These are phyloP conservation scores for Hypomyces perniciosus DNA, from an alignment of 2,329 filamentous ascomycete genomes.

Conservation along the genomic window DNA sequence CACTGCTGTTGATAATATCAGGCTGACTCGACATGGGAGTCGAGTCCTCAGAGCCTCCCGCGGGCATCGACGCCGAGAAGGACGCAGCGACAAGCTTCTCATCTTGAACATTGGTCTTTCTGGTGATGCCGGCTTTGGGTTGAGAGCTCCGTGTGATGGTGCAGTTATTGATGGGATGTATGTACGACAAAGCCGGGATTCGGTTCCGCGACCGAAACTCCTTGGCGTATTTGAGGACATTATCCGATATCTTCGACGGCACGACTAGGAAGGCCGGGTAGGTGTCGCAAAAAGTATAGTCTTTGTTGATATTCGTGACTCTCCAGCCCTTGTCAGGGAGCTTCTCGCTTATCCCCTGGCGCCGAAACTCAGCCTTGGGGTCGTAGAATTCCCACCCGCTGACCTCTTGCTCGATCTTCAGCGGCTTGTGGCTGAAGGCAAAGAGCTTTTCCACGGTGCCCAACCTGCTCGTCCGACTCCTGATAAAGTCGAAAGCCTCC, in stretches of 20 bases:
- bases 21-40: slow-evolving; percentile 42
- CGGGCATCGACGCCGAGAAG: slow-evolving; percentile 50
- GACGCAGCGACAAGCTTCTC: slow-evolving; percentile 90
- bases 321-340: slow-evolving; percentile 77
- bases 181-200: slow-evolving; percentile 84
- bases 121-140: slow-evolving; percentile 76
- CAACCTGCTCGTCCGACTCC: slow-evolving; percentile 71
- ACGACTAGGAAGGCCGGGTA: slow-evolving; percentile 84
- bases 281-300: slow-evolving; percentile 87
- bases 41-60: slow-evolving; percentile 26
- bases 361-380: slow-evolving; percentile 73
- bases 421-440: slow-evolving; percentile 78
- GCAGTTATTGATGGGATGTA: slow-evolving; percentile 96
- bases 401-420: slow-evolving; percentile 64
- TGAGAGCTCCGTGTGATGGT: slow-evolving; percentile 94
- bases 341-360: slow-evolving; percentile 82
- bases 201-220: slow-evolving; percentile 82
- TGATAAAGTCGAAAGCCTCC: slow-evolving; percentile 84
- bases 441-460: slow-evolving; percentile 83
- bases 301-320: slow-evolving; percentile 80
- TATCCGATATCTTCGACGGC: slow-evolving; percentile 88
- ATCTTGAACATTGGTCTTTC: slow-evolving; percentile 90
- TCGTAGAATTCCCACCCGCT: slow-evolving; percentile 85
- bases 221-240: slow-evolving; percentile 87
- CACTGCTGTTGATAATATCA: slow-evolving; percentile 35